Evolutionary conservation across 2,329 filamentous ascomycete genomes (phyloP), one percentile per base, ranked within the genome.

Genomic region (Thelonectria discophora): DNA sequence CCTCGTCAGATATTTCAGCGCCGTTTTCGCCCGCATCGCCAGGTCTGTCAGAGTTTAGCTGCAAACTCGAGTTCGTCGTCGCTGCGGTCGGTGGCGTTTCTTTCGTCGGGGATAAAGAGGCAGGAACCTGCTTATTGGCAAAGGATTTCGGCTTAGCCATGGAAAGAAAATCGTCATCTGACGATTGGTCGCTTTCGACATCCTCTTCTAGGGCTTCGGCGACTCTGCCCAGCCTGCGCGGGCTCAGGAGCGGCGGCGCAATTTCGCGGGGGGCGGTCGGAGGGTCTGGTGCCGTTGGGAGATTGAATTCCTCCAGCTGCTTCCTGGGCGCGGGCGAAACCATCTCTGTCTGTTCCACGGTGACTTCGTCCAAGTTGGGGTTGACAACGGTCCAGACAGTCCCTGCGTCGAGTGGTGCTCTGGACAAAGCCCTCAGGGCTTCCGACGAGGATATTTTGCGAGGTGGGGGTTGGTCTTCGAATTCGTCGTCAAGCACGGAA

Each of bases 391-490:
- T 83, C 82, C 82, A 84, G n/a, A 82, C 77, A 5, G 81, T 82
- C 10, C 73, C 76, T 68, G 80, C 83, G 54, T 83, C 83, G n/a
- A 82, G 69, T 6, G 84, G 83, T 21, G 75, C 76, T 64, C 84
- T 77, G 15, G 84, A 84, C 49, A 87, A 72, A 3, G 81, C 81
- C 58, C 84, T 79, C 40, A 87, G 72, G 5, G 81, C 80, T 64
- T 87, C 84, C 1, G 84, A 84, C 11, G 84, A 86, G 4, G 84
- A 85, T 27, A 86, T 81, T 70, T 85, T 84, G 66, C 81, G 84
- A 2, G 84, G 83, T 24, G 79, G 77, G 42, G 77, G 73, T 15
- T 74, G 76, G 20, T 75, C 69, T n/a, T 78, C 77, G 21, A 78
- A 77, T 32, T 79, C 78, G 24, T 80, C 75, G 32, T 73, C 73